These are phyloP conservation scores for Aphanomyces astaci DNA, from an alignment of 352 stramenopile genomes.

Conservation along the genomic window DNA sequence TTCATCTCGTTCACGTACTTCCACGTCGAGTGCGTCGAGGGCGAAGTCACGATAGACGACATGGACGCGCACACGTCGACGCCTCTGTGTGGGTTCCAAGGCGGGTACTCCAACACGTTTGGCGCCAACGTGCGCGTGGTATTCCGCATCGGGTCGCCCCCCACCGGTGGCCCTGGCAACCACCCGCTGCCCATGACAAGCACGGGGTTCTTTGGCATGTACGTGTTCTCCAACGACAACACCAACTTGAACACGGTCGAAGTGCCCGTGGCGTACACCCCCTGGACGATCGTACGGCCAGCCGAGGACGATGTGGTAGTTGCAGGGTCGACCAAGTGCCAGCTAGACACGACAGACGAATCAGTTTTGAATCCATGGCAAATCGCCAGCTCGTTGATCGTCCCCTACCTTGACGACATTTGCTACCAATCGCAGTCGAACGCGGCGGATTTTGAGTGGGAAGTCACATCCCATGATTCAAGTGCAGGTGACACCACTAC, in stretches of 20 bases:
- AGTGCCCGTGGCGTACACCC: neutral
- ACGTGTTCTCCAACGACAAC: neutral
- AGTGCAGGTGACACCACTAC: neutral
- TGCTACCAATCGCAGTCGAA: constrained; percentile 1
- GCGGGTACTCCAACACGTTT: neutral
- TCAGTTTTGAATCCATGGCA: neutral
- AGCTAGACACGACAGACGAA: constrained; percentile 1
- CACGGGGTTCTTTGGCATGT: constrained; percentile 19
- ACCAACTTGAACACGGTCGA: neutral
- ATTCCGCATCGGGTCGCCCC: neutral
- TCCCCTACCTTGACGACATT: neutral
- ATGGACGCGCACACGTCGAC: neutral
- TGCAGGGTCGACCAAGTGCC: neutral
- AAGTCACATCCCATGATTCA: neutral
- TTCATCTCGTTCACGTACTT: neutral
- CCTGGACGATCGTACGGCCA: neutral
- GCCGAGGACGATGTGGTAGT: neutral
- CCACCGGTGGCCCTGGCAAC: neutral
- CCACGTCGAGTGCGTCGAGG: constrained; percentile 9
- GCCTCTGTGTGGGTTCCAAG: neutral
- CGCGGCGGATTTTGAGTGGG: constrained; percentile 1
- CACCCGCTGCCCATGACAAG: neutral
- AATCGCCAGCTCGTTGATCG: neutral
- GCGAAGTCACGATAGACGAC: neutral
- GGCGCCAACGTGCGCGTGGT: neutral